Evolutionary conservation across 2,329 filamentous ascomycete genomes (phyloP).

Genomic region (Colletotrichum ledebouriae): DNA sequence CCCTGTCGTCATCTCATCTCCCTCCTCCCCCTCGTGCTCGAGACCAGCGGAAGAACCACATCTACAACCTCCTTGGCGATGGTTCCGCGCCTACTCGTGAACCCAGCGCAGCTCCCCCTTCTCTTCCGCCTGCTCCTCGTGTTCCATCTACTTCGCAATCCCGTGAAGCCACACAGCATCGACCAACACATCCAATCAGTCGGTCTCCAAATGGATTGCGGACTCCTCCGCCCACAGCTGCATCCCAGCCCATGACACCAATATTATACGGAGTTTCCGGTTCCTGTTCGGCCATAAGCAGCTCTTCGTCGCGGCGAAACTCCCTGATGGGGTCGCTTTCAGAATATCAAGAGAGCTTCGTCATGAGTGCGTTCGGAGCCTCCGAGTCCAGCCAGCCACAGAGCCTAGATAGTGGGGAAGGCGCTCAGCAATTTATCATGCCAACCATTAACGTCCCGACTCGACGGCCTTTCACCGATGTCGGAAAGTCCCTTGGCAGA

Average conservation of each 20-base stretch:
- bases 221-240: conserved; percentile 43
- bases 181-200: conserved; percentile 26
- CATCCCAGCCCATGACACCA: conserved; percentile 61
- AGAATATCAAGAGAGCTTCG: conserved; percentile 52
- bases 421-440: conserved; percentile 91
- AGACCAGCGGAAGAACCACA: conserved; percentile 52
- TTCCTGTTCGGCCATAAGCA: conserved; percentile 60
- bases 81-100: conserved; percentile 24
- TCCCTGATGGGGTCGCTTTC: conserved; percentile 64
- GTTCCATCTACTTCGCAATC: conserved; percentile 45
- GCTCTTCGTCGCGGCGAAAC: conserved; percentile 64
- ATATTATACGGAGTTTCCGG: conserved; percentile 57
- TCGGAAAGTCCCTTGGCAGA: conserved; percentile 85
- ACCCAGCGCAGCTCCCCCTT: conserved; percentile 9
- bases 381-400: conserved; percentile 32
- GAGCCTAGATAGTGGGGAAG: conserved; percentile 57
- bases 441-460: conserved; percentile 93
- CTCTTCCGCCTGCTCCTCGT: neutral
- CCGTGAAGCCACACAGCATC: conserved; percentile 17
- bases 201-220: conserved; percentile 7
- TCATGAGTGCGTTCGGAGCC: conserved; percentile 43
- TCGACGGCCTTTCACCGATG: conserved; percentile 89
- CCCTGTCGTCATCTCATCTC: conserved; percentile 48
- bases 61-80: conserved; percentile 1
- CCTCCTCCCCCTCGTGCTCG: conserved; percentile 44